Percentiles rank a stretch among this genome's conserved stretches.
These are phyloP conservation scores for Dalbergia cochinchinensis DNA, from an alignment of 306 rosid genomes.

Conservation along the genomic window DNA sequence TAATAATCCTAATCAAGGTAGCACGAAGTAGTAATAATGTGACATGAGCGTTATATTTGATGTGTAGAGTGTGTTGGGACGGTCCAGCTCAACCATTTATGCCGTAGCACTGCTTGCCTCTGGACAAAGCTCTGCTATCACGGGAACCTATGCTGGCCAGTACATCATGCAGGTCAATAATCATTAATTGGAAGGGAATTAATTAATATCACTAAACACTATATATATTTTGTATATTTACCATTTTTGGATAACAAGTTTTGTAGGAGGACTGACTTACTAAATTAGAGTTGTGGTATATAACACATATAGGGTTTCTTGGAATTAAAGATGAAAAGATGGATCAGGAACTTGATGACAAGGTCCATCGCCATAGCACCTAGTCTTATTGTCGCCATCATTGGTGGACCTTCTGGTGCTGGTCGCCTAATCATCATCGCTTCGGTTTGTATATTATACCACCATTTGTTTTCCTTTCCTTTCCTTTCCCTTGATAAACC, in stretches of 20 bases:
- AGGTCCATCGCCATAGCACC: slow-evolving; percentile 86
- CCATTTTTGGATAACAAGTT: neutral
- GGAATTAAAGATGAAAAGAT: slow-evolving; percentile 81
- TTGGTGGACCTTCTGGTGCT: slow-evolving; percentile 62
- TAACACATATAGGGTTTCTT: slow-evolving; percentile 69
- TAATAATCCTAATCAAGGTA: neutral
- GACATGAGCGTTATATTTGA: neutral
- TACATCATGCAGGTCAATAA: slow-evolving; percentile 83
- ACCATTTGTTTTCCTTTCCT: neutral
- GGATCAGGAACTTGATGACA: slow-evolving; percentile 79
- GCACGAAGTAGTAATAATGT: neutral
- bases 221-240: no score
- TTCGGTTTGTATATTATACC: slow-evolving; percentile 60
- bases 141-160: slow-evolving; percentile 95
- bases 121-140: slow-evolving; percentile 93
- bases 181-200: neutral
- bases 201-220: neutral
- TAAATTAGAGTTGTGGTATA: slow-evolving; percentile 37
- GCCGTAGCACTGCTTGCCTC: slow-evolving; percentile 91
- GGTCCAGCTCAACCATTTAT: slow-evolving; percentile 76
- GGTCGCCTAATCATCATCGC: slow-evolving; percentile 67
- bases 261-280: neutral
- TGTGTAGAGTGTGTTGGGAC: slow-evolving; percentile 80
- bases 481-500: neutral
- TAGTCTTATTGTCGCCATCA: slow-evolving; percentile 83